Evolutionary conservation across 345 rosid genomes (phyloP).

Genomic region (Moringa oleifera): DNA sequence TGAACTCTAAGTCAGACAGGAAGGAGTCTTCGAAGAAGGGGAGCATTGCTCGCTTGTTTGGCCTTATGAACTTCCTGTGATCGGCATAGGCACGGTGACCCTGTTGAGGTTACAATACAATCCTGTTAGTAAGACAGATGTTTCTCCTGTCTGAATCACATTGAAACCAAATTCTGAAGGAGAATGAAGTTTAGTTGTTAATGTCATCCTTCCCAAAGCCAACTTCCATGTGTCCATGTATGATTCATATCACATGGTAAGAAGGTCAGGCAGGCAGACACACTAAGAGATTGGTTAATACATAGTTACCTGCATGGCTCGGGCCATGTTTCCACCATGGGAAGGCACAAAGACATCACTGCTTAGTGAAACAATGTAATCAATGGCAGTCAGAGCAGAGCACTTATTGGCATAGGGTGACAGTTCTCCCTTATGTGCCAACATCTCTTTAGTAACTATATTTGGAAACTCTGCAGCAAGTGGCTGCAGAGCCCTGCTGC

Average conservation of each 20-base stretch:
- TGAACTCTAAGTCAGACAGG: conserved; percentile 45
- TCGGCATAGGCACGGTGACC: conserved; percentile 75
- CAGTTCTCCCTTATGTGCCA: conserved; percentile 57
- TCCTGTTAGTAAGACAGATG: neutral
- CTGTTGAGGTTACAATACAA: conserved; percentile 19
- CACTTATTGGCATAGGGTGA: conserved; percentile 47
- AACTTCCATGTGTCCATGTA: too few relatives aligned
- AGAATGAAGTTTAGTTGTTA: too few relatives aligned
- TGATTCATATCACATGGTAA: too few relatives aligned
- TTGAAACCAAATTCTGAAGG: too few relatives aligned
- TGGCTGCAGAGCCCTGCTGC: conserved; percentile 49
- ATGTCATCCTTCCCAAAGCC: too few relatives aligned
- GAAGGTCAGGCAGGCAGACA: too few relatives aligned
- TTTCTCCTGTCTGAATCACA: neutral
- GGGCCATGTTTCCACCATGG: conserved; percentile 86
- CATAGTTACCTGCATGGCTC: conserved; percentile 50
- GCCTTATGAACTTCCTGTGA: conserved; percentile 63
- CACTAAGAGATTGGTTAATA: too few relatives aligned
- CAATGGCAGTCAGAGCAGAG: conserved; percentile 66
- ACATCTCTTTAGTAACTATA: conserved; percentile 46
- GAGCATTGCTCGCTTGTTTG: conserved; percentile 61
- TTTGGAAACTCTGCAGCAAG: conserved; percentile 45
- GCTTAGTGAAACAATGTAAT: conserved; percentile 63
- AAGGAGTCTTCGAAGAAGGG: conserved; percentile 49
- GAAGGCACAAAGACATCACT: conserved; percentile 75